Conservation (phyloP, 768 basidiomycete species). For the Amyloporia xantha region DNA sequence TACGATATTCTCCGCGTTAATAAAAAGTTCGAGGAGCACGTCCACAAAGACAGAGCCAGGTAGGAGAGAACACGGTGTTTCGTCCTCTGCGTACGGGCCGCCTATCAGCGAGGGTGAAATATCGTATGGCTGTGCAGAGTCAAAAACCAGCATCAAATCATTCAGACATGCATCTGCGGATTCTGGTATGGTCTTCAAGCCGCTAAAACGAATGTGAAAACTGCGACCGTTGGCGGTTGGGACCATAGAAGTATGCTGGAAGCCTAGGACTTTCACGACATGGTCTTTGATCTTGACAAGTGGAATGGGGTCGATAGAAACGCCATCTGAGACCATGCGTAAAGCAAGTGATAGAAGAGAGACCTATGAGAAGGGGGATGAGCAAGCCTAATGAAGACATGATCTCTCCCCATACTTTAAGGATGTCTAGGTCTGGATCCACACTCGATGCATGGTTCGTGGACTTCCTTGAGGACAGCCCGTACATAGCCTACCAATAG, state of each 20-base stretch:
- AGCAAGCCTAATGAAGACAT: background rate
- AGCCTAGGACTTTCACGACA: slow-evolving; percentile 47
- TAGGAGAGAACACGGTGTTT: slow-evolving; percentile 37
- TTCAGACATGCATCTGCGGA: slow-evolving; percentile 49
- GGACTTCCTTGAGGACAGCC: slow-evolving; percentile 28
- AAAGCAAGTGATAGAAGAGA: slow-evolving; percentile 52
- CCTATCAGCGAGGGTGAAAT: slow-evolving; percentile 43
- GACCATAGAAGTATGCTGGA: slow-evolving; percentile 39
- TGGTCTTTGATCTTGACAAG: slow-evolving; percentile 55
- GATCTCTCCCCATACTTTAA: slow-evolving; percentile 48
- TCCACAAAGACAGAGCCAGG: slow-evolving; percentile 64
- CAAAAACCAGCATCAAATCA: slow-evolving; percentile 51
- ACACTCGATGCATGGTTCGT: slow-evolving; percentile 12
- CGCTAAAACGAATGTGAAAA: slow-evolving; percentile 50
- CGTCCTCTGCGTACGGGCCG: slow-evolving; percentile 32
- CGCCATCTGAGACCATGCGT: slow-evolving; percentile 61
- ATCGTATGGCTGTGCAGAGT: slow-evolving; percentile 46
- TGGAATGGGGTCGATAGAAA: slow-evolving; percentile 42
- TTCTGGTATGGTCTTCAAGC: slow-evolving; percentile 35
- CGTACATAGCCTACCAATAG: slow-evolving; percentile 37
- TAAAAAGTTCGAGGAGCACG: slow-evolving; percentile 45
- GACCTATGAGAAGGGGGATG: slow-evolving; percentile 30
- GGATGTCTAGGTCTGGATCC: slow-evolving; percentile 41
- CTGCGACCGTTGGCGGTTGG: slow-evolving; percentile 41
- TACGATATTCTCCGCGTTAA: slow-evolving; percentile 36